These are phyloP conservation scores for Nannochloris sp. DNA, from an alignment of 139 green algal genomes.

Conservation along the genomic window DNA sequence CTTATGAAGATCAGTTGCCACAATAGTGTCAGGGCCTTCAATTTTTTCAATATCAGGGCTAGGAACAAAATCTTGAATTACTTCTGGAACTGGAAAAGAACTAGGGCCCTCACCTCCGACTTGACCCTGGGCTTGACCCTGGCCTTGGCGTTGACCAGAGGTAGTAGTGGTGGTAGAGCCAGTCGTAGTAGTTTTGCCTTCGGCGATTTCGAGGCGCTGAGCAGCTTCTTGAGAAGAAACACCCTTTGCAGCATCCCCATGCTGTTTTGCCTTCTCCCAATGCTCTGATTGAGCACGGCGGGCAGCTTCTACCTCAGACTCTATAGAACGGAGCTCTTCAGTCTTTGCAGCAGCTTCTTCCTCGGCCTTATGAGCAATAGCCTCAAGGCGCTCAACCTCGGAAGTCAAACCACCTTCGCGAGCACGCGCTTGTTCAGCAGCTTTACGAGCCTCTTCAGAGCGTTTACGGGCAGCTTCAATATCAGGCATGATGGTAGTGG, in stretches of 20 bases:
- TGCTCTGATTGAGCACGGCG: background rate
- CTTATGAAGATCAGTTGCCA: background rate
- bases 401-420: background rate
- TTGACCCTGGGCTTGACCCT: background rate
- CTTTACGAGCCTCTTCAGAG: background rate
- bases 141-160: background rate
- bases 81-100: no score
- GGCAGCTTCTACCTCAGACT: background rate
- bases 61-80: no score
- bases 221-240: background rate
- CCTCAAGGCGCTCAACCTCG: background rate
- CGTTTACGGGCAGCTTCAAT: background rate
- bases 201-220: background rate
- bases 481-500: background rate
- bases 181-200: background rate
- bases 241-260: background rate
- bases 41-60: background rate
- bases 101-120: background rate
- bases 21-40: background rate
- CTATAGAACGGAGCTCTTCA: slow-evolving; percentile 1
- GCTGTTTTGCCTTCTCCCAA: slow-evolving; percentile 1
- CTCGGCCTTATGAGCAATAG: background rate
- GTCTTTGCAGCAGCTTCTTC: background rate
- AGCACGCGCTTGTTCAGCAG: background rate
- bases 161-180: background rate